A percentile compares a stretch with the other conserved stretches of the same genome.
Evolutionary conservation across 176 grass and related monocot genomes (phyloP).

Genomic region (Miscanthus lutarioriparius): DNA sequence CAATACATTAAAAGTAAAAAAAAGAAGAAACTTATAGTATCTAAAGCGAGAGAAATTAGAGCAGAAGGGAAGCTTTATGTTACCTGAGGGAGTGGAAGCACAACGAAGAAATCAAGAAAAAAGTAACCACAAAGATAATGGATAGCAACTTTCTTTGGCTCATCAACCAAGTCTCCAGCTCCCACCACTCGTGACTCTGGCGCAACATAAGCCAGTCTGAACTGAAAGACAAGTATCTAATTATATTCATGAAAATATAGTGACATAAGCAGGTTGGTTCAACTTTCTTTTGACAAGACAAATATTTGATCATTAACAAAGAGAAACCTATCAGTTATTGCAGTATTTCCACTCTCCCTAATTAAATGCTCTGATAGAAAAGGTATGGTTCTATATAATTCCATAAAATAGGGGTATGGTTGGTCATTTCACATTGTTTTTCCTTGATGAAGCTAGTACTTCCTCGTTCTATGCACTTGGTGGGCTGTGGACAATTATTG

Average conservation of each 20-base stretch:
- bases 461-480: neutral
- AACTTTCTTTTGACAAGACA: slow-evolving; percentile 4
- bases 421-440: neutral
- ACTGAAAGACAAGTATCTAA: slow-evolving; percentile 53
- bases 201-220: slow-evolving; percentile 92
- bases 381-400: neutral
- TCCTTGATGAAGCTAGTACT: neutral
- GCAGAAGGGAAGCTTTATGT: slow-evolving; percentile 12
- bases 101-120: slow-evolving; percentile 79
- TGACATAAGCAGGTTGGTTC: neutral
- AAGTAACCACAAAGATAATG: slow-evolving; percentile 87
- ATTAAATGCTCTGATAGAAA: neutral
- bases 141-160: slow-evolving; percentile 84
- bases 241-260: slow-evolving; percentile 17
- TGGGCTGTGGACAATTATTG: neutral
- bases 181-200: slow-evolving; percentile 91
- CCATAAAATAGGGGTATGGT: neutral
- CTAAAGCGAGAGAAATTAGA: slow-evolving; percentile 5
- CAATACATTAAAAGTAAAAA: neutral
- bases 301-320: slow-evolving; percentile 8
- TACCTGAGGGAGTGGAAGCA: slow-evolving; percentile 96
- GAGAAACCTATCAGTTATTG: neutral
- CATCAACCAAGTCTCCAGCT: slow-evolving; percentile 84
- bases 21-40: neutral
- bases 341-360: neutral